Percentiles rank a stretch among this genome's conserved stretches.
Evolutionary conservation across 345 rosid species (phyloP).

Genomic region (Odontarrhena argentea): DNA sequence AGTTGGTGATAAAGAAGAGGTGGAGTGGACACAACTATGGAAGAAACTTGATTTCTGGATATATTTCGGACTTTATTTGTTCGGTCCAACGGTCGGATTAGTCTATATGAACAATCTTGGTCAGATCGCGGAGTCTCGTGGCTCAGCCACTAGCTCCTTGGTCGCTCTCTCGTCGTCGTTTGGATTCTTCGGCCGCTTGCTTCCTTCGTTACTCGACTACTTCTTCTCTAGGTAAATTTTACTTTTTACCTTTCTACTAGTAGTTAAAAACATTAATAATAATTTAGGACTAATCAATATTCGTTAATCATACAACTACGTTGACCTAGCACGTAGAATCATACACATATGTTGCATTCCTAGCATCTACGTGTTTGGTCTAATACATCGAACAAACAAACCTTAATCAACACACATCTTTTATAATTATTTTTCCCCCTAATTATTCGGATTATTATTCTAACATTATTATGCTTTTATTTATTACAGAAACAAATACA

Average conservation of each 20-base stretch:
- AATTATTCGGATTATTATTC: conserved; percentile 3
- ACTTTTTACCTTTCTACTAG: not conserved
- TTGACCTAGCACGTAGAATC: conserved; percentile 38
- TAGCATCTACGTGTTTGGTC: conserved; percentile 35
- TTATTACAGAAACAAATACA: conserved; percentile 49
- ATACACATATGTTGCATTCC: conserved; percentile 34
- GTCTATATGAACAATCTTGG: conserved; percentile 88
- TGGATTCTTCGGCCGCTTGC: conserved; percentile 88
- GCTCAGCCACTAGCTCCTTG: conserved; percentile 53
- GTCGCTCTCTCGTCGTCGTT: conserved; percentile 84
- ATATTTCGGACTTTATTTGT: conserved; percentile 66
- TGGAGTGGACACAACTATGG: conserved; percentile 63
- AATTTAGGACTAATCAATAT: conserved; percentile 13
- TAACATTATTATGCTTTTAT: not conserved
- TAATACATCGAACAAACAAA: conserved; percentile 26
- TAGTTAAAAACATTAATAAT: not conserved
- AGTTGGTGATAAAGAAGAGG: conserved; percentile 55
- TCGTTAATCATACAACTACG: conserved; percentile 33
- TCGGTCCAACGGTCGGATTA: conserved; percentile 84
- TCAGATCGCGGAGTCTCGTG: conserved; percentile 87
- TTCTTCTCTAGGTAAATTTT: conserved; percentile 58
- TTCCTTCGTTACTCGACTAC: conserved; percentile 73
- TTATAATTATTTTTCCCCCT: conserved; percentile 13
- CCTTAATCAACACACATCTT: conserved; percentile 5
- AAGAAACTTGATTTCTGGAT: conserved; percentile 72